Base-by-base conservation (phyloP, 495 filamentous ascomycete species). In the Daldinia grandis region DNA sequence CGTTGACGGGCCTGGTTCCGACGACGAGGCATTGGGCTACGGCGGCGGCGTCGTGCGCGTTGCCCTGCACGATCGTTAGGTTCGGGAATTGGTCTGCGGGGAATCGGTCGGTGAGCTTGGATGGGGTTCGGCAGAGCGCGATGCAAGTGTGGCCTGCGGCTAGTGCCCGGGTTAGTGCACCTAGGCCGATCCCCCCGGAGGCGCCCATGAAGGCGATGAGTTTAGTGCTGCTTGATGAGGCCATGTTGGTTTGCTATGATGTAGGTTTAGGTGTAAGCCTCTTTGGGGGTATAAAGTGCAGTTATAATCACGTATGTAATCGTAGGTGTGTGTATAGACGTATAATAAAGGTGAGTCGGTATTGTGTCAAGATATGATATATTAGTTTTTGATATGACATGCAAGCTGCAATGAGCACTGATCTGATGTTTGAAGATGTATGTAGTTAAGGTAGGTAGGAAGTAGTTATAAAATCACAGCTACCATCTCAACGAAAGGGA, bases 41-140 rank as follows among this genome's bases (percentile, higher is more conserved):
- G 42, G 42, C 17, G 17, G 17, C 7, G 42, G 42, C 9, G 42
- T 47, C 42, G 42, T 47, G 42, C 42, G 42, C 42, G 42, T 47
- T 47, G 17, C 42, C 42, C 4, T 10, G 17, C 19, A 47, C 42
- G 42, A 47, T 12, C 8, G 9, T 19, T 10, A 47, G 42, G 19
- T 21, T 47, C 1, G 42, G 42, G 19, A 21, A 47, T 21, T 47
- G 17, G 9, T 10, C n/a, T 12, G 76, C 66, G 9, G 81, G 76
- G 61, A 87, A 72, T 17, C 84, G 69, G 35, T 76, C 77, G 44
- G 75, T 75, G 65, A 93, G 89, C 74, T 90, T 92, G 58, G 82
- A 68, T 8, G 91, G 88, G 3, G 82, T 88, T 21, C 91, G 89
- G 66, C 81, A 88, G 5, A 90, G 83, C 24, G 87, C 83, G 59